Conservation (phyloP, 2,329 filamentous ascomycete genomes). For the Aspergillus calidoustus region DNA sequence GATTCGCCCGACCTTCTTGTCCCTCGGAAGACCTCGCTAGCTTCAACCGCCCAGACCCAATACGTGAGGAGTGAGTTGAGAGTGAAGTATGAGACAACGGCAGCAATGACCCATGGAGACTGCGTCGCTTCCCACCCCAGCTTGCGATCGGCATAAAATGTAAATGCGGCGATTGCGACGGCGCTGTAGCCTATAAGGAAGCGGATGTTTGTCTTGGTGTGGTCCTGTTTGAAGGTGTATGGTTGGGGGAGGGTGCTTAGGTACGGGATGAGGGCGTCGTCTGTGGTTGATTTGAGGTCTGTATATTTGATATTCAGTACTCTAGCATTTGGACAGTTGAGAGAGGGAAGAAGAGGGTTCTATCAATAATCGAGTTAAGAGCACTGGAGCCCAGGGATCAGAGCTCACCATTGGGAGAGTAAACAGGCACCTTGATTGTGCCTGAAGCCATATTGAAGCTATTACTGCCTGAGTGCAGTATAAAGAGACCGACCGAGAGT, state of each 20-base stretch:
- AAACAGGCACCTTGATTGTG: slow-evolving; percentile 48
- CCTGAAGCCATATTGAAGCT: slow-evolving; percentile 32
- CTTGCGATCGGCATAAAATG: slow-evolving; percentile 91
- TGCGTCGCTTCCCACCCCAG: slow-evolving; percentile 88
- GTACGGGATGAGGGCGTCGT: slow-evolving; percentile 93
- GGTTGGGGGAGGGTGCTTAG: slow-evolving; percentile 75
- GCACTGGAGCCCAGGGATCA: slow-evolving; percentile 1
- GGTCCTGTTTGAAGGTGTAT: slow-evolving; percentile 73
- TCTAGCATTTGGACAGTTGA: slow-evolving; percentile 17
- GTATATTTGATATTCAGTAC: slow-evolving; percentile 9
- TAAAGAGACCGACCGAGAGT: neutral
- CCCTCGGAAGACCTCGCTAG: slow-evolving; percentile 80
- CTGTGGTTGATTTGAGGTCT: slow-evolving; percentile 97
- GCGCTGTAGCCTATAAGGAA: slow-evolving; percentile 82
- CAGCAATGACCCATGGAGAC: slow-evolving; percentile 71
- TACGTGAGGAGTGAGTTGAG: slow-evolving; percentile 78
- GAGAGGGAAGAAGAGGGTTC: slow-evolving; percentile 1
- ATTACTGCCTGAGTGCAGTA: neutral
- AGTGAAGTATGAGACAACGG: slow-evolving; percentile 77
- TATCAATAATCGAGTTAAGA: slow-evolving; percentile 4
- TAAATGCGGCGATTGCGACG: slow-evolving; percentile 77
- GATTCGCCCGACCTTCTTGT: slow-evolving; percentile 70
- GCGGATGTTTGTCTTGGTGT: slow-evolving; percentile 79
- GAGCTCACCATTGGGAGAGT: slow-evolving; percentile 49
- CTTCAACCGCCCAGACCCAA: slow-evolving; percentile 86